phyloP scores from a whole-genome alignment of 805 yeast species.

The Teunomyces gatunensis region DNA sequence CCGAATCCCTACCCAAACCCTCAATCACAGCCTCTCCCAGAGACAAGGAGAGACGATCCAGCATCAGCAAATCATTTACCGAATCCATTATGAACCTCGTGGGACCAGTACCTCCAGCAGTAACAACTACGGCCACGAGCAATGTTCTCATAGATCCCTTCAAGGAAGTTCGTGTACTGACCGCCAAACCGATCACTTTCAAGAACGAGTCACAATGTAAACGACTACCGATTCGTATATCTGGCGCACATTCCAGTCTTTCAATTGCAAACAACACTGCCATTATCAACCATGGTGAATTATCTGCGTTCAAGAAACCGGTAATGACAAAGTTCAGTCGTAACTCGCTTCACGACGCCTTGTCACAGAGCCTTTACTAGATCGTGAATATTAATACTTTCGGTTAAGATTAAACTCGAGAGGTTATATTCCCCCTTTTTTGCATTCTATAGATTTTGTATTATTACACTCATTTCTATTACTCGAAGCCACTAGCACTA shows the following conservation, averaged over 20 bases:
- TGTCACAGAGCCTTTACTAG: constrained; percentile 15
- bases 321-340: constrained; percentile 43
- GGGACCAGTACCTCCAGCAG: constrained; percentile 5
- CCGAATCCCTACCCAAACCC: not conserved
- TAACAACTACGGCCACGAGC: not conserved
- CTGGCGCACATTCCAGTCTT: constrained; percentile 41
- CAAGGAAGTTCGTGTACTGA: constrained; percentile 7
- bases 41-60: not conserved
- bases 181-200: constrained; percentile 20
- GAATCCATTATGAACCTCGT: constrained; percentile 27
- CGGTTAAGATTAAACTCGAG: constrained; percentile 4
- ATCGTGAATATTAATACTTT: constrained; percentile 1
- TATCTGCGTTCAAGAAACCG: constrained; percentile 34
- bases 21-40: not conserved
- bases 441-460: constrained; percentile 2
- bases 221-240: constrained; percentile 27
- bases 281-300: constrained; percentile 43
- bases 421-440: not conserved
- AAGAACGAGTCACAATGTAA: constrained; percentile 28
- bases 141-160: not conserved
- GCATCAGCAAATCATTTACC: constrained; percentile 26
- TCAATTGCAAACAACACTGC: constrained; percentile 40
- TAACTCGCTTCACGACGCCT: constrained; percentile 47
- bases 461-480: constrained; percentile 3
- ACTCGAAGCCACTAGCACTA: constrained; percentile 18